Evolutionary conservation across 129 eudicot species (phyloP).

Genomic region (Solidago caesia): DNA sequence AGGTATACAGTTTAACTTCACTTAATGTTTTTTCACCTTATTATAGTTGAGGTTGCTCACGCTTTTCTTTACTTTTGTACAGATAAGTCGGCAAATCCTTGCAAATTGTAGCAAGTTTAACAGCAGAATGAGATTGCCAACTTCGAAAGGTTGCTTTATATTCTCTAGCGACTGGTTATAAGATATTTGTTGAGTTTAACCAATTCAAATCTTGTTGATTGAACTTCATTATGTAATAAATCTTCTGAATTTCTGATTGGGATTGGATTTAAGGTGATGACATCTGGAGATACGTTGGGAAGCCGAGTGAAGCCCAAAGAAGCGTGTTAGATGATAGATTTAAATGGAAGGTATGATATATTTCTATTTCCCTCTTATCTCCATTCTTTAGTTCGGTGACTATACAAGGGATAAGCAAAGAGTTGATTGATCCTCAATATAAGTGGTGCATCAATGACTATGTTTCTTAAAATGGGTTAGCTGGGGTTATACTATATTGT

Average conservation of each 20-base stretch:
- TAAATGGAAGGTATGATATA: constrained; percentile 69
- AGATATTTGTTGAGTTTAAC: constrained; percentile 73
- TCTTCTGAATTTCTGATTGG: constrained; percentile 2
- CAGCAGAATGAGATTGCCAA: constrained; percentile 97
- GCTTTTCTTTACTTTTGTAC: background rate
- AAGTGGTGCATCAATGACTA: background rate
- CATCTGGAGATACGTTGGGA: constrained; percentile 92
- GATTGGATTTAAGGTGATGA: constrained; percentile 66
- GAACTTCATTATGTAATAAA: background rate
- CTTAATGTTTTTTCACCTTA: background rate
- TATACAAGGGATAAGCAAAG: background rate
- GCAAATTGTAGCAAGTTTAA: constrained; percentile 95
- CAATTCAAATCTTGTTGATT: background rate
- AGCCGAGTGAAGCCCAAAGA: constrained; percentile 91
- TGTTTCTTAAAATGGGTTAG: background rate
- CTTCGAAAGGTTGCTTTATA: constrained; percentile 90
- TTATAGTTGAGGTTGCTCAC: constrained; percentile 16
- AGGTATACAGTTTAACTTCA: constrained; percentile 45
- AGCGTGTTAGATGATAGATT: constrained; percentile 97
- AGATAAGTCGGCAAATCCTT: constrained; percentile 82
- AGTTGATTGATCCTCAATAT: background rate
- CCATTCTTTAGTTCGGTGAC: no score
- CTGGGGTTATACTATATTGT: no score
- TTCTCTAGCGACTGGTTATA: constrained; percentile 85
- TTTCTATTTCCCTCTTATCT: background rate